phyloP scores from a whole-genome alignment of 2,329 filamentous ascomycete genomes.

The Simplicillium aogashimaense region DNA sequence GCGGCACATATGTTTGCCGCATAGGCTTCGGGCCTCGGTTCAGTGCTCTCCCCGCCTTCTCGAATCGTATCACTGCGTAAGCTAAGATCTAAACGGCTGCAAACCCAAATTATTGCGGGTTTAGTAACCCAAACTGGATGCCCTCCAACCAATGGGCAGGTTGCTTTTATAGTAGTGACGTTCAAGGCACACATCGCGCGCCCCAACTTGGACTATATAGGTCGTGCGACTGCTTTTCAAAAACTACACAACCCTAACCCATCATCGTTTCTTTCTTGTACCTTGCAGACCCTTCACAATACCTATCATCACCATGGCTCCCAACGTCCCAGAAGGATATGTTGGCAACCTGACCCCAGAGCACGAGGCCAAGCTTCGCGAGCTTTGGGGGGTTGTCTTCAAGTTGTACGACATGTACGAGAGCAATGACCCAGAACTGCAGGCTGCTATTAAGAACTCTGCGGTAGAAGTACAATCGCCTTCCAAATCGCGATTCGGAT shows the following conservation, averaged over 20 bases:
- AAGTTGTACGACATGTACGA: conserved; percentile 55
- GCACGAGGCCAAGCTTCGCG: conserved; percentile 71
- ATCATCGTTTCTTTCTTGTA: not conserved
- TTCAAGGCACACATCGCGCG: not conserved
- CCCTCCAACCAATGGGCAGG: no score
- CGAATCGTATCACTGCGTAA: no score
- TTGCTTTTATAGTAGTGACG: not conserved
- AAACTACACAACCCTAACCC: not conserved
- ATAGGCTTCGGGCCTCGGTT: no score
- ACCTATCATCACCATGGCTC: not conserved
- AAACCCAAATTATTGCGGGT: no score
- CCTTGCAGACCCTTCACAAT: not conserved
- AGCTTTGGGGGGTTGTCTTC: conserved; percentile 67
- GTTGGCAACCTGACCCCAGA: conserved; percentile 70
- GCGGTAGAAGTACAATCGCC: not conserved
- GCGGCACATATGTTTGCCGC: no score
- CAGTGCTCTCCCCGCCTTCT: no score
- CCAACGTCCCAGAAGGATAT: not conserved
- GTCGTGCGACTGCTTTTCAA: not conserved
- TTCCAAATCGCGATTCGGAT: not conserved
- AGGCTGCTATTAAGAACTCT: conserved; percentile 11
- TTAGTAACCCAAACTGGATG: no score
- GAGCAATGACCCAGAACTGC: conserved; percentile 4
- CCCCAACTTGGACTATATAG: not conserved
- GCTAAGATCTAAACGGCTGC: no score